A percentile compares a stretch with the other conserved stretches of the same genome.
These are phyloP conservation scores for Mucor circinelloides DNA, from an alignment of 371 early-diverging fungal genomes.

Conservation along the genomic window DNA sequence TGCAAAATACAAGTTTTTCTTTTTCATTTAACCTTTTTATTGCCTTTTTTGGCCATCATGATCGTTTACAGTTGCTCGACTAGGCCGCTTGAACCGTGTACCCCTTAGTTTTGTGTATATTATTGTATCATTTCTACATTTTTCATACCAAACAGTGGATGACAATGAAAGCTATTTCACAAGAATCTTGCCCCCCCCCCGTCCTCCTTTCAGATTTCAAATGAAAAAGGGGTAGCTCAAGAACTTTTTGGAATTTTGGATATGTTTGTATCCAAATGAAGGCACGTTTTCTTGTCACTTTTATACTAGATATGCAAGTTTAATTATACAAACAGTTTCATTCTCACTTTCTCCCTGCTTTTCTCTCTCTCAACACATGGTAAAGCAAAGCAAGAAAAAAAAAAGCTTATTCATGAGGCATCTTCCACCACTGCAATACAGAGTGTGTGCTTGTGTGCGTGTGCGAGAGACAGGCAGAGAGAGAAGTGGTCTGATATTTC, in stretches of 20 bases:
- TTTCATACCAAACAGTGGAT: background rate
- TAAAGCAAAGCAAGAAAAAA: background rate
- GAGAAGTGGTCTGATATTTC: conserved; percentile 2
- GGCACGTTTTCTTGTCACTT: background rate
- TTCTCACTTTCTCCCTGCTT: background rate
- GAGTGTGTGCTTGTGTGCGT: too few species aligned
- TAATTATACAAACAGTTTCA: background rate
- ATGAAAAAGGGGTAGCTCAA: background rate
- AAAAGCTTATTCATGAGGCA: background rate
- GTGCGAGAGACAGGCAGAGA: background rate
- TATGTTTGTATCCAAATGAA: background rate
- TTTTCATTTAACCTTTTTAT: conserved; percentile 3
- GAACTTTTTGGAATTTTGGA: background rate
- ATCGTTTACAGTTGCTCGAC: conserved; percentile 5
- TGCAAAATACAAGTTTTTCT: background rate
- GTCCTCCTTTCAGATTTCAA: background rate
- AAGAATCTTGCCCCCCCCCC: background rate
- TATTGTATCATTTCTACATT: background rate
- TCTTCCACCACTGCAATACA: background rate
- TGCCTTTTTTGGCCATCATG: background rate
- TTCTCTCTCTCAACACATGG: background rate
- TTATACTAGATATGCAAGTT: background rate
- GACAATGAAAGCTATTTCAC: background rate
- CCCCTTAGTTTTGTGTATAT: background rate
- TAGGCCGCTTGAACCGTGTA: background rate